Evolutionary conservation across 768 basidiomycete genomes (phyloP), one percentile per base, ranked within the genome.

Genomic region (Sarcodon sp.): DNA sequence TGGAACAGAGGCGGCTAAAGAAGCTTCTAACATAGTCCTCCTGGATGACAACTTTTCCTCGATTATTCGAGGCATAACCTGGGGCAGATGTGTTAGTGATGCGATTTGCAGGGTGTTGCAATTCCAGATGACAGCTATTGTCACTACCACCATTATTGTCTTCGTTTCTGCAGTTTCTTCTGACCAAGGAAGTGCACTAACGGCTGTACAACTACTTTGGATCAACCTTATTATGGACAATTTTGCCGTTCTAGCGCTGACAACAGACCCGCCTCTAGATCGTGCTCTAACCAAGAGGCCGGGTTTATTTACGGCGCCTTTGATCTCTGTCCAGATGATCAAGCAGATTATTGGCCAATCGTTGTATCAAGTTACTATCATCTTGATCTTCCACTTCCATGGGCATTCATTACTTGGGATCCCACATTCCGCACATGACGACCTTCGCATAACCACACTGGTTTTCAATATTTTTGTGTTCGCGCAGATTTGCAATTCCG

Each of bases 31-130:
- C 55, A 74, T 75, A 52, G 70, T 75, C 51, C 60, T 73, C 46
- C 70, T 73, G 71, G 66, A 66, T 55, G 66, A 67, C 56, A 68
- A 67, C 56, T 75, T 75, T 57, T 57, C 69, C 15, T 68, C 66
- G 35, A 69, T 75, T 53, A 71, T 73, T 49, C 60, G 64, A 7
- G 73, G 72, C 44, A 70, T 72, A 61, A 69, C 69, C 60, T 72
- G 70, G 70, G 72, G 72, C 48, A 65, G 72, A 50, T 69, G 70
- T 54, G 73, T 75, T 56, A 75, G 73, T 59, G 73, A 75, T 59
- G 67, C 71, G 11, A 72, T 75, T 53, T 61, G 64, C 52, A 75
- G 74, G 61, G 74, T 75, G 63, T 55, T 75, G 16, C 70, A 72
- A 54, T 69, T 71, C 59, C 68, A 62, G 50, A 50, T 59, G 16